Evolutionary conservation across 2,329 filamentous ascomycete genomes (phyloP).

Genomic region (Aureobasidium namibiae): DNA sequence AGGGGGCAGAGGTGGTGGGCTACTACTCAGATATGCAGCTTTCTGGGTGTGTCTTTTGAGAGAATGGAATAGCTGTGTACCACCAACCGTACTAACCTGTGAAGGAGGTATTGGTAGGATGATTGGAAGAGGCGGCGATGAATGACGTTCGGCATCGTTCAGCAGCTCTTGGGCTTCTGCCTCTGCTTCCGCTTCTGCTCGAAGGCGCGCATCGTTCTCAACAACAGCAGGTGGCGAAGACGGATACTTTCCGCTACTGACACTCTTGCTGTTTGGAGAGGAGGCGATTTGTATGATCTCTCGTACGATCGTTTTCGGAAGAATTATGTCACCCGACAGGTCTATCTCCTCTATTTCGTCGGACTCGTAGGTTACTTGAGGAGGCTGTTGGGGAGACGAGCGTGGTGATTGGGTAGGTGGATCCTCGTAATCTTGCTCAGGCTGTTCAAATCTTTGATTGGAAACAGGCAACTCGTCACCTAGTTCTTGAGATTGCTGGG

Average conservation of each 20-base stretch:
- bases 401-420: neutral
- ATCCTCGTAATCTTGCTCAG: neutral
- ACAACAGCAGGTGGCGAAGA: constrained; percentile 8
- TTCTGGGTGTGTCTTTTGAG: neutral
- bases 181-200: neutral
- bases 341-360: constrained; percentile 10
- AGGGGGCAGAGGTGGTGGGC: neutral
- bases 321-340: neutral
- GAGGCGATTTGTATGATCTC: constrained; percentile 6
- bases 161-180: neutral
- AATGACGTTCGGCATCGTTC: neutral
- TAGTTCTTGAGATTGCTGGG: neutral
- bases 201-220: neutral
- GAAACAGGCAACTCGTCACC: neutral
- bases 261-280: constrained; percentile 9
- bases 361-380: neutral
- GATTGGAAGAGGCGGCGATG: constrained; percentile 1
- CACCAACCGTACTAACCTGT: constrained; percentile 6
- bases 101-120: constrained; percentile 7
- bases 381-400: neutral
- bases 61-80: neutral
- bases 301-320: neutral
- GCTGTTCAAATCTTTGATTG: neutral
- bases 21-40: neutral
- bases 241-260: constrained; percentile 12